Evolutionary conservation across 2,329 filamentous ascomycete genomes (phyloP).

Genomic region (Catunica adiposa): DNA sequence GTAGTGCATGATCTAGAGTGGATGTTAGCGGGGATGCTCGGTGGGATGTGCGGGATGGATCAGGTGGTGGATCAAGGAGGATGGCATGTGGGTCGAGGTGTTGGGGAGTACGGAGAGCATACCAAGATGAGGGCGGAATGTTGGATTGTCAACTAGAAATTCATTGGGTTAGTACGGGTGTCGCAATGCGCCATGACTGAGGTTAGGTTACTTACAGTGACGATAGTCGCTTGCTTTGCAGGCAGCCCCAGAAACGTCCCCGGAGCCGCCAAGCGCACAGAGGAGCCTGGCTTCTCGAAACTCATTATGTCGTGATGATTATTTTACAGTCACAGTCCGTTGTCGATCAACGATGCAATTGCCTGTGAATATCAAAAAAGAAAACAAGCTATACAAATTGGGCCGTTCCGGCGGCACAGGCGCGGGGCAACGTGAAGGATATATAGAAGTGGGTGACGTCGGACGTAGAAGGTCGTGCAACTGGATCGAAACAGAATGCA

Average conservation of each 20-base stretch:
- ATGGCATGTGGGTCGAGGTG: background rate
- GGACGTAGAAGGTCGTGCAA: too few relatives aligned
- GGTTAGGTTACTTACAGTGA: slow-evolving; percentile 6
- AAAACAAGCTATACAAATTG: too few relatives aligned
- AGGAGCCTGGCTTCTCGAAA: slow-evolving; percentile 10
- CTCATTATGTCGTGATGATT: slow-evolving; percentile 5
- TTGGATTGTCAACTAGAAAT: slow-evolving; percentile 51
- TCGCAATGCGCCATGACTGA: background rate
- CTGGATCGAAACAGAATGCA: too few relatives aligned
- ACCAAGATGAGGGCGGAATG: slow-evolving; percentile 60
- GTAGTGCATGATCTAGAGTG: slow-evolving; percentile 70
- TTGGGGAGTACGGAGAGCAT: slow-evolving; percentile 17
- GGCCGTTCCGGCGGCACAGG: too few relatives aligned
- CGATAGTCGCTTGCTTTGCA: slow-evolving; percentile 11
- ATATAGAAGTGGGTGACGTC: too few relatives aligned
- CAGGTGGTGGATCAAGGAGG: too few relatives aligned
- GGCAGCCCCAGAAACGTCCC: slow-evolving; percentile 12
- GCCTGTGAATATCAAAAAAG: too few relatives aligned
- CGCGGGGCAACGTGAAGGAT: too few relatives aligned
- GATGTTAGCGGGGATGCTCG: background rate
- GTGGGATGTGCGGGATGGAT: background rate
- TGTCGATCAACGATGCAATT: too few relatives aligned
- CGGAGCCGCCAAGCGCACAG: slow-evolving; percentile 3
- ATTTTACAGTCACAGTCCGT: background rate
- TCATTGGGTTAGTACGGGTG: background rate